Evolutionary conservation across 164 flowering plant species (phyloP).

Genomic region (Kingdonia uniflora): DNA sequence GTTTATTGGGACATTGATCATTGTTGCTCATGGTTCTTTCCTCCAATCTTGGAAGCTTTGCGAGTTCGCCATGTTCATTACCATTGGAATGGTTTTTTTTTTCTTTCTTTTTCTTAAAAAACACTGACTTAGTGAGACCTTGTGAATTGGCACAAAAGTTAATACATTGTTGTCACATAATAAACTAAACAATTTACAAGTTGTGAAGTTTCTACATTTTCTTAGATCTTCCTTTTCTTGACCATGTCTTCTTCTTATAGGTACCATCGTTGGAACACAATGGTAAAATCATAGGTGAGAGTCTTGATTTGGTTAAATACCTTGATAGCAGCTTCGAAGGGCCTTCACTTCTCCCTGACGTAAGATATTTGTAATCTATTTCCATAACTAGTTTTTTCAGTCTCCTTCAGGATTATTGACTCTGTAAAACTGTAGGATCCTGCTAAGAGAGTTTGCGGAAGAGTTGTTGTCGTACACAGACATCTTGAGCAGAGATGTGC

Average conservation of each 20-base stretch:
- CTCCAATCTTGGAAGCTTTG: too few species aligned
- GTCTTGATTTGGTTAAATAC: constrained; percentile 60
- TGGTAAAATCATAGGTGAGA: constrained; percentile 65
- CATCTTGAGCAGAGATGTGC: constrained; percentile 24
- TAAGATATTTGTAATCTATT: constrained; percentile 18
- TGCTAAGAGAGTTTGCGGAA: constrained; percentile 46
- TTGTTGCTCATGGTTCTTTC: too few species aligned
- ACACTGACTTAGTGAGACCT: too few species aligned
- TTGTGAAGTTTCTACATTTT: too few species aligned
- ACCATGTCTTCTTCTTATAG: constrained; percentile 18
- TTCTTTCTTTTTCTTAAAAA: too few species aligned
- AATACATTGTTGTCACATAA: too few species aligned
- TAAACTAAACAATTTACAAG: too few species aligned
- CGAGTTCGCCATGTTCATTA: too few species aligned
- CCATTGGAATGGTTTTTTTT: too few species aligned
- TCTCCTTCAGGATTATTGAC: neutral
- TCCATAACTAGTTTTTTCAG: neutral
- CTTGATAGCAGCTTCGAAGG: constrained; percentile 58
- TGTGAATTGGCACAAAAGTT: too few species aligned
- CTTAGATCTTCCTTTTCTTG: too few species aligned
- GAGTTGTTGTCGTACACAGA: constrained; percentile 41
- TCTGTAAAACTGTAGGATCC: constrained; percentile 37
- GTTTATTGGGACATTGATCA: too few species aligned
- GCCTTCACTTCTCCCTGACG: constrained; percentile 48
- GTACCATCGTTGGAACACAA: constrained; percentile 85